Conservation (phyloP, 2,329 filamentous ascomycete species). For the Colletotrichum costaricense region DNA sequence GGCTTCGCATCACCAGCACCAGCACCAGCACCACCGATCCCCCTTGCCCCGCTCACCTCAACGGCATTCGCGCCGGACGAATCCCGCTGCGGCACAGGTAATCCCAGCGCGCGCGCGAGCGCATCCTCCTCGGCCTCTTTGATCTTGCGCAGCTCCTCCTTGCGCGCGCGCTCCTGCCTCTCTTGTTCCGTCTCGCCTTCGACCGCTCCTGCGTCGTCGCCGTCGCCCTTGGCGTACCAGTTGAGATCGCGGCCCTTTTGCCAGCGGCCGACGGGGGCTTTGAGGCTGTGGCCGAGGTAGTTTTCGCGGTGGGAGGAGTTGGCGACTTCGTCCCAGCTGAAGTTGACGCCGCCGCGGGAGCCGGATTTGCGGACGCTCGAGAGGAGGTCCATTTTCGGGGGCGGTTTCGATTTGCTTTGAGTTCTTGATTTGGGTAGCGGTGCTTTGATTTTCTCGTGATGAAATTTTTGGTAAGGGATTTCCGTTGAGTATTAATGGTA, state of each 20-base stretch:
- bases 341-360: conserved; percentile 92
- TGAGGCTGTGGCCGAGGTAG: conserved; percentile 88
- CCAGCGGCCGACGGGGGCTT: conserved; percentile 93
- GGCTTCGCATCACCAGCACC: conserved; percentile 36
- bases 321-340: conserved; percentile 96
- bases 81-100: conserved; percentile 75
- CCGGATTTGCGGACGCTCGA: conserved; percentile 91
- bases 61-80: conserved; percentile 75
- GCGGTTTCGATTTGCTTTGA: no score
- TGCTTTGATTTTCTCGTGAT: not conserved
- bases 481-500: not conserved
- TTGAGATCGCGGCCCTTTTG: conserved; percentile 78
- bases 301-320: conserved; percentile 89
- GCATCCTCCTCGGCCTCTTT: conserved; percentile 96
- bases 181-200: conserved; percentile 69
- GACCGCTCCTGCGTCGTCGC: conserved; percentile 58
- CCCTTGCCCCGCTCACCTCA: conserved; percentile 62
- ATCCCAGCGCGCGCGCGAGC: conserved; percentile 82
- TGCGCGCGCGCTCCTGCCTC: conserved; percentile 69
- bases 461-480: not conserved
- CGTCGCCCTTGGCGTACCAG: conserved; percentile 71
- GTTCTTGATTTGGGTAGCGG: not conserved
- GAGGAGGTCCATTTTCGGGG: conserved; percentile 83
- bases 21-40: conserved; percentile 43
- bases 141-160: conserved; percentile 82